A percentile compares a stretch with the other conserved stretches of the same genome.
These are phyloP conservation scores for Calocybe gambosa DNA, from an alignment of 1,284 basidiomycete genomes.

Conservation along the genomic window DNA sequence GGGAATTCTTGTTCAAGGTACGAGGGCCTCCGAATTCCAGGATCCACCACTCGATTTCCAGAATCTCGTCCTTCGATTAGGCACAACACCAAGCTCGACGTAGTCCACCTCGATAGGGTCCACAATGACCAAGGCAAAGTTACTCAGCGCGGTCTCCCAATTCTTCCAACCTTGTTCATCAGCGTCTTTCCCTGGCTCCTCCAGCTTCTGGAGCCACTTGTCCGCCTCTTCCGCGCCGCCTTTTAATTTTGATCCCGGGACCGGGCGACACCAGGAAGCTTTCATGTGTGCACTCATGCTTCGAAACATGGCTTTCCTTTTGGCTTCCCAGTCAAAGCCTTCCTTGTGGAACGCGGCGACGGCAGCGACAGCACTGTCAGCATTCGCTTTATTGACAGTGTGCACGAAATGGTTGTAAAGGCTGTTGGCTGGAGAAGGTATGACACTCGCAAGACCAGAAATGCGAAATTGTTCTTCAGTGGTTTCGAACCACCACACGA, in stretches of 20 bases:
- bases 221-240: constrained; percentile 47
- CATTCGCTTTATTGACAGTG: constrained; percentile 14
- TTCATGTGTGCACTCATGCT: constrained; percentile 50
- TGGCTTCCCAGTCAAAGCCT: constrained; percentile 57
- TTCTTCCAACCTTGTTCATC: constrained; percentile 38
- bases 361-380: constrained; percentile 20
- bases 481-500: constrained; percentile 55
- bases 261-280: constrained; percentile 59
- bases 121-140: constrained; percentile 60
- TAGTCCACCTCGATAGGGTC: constrained; percentile 62
- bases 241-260: constrained; percentile 44
- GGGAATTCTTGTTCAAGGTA: constrained; percentile 40
- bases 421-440: constrained; percentile 33
- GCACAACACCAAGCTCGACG: constrained; percentile 46
- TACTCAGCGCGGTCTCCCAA: constrained; percentile 45
- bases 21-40: constrained; percentile 52
- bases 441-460: constrained; percentile 39
- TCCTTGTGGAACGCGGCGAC: constrained; percentile 31
- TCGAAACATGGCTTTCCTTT: constrained; percentile 48
- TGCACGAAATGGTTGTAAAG: constrained; percentile 27
- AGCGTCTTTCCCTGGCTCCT: constrained; percentile 34
- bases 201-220: constrained; percentile 44
- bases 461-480: constrained; percentile 58
- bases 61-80: constrained; percentile 53
- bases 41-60: constrained; percentile 30